Conservation (phyloP, 768 basidiomycete genomes). For the Cyclocybe cylindracea region DNA sequence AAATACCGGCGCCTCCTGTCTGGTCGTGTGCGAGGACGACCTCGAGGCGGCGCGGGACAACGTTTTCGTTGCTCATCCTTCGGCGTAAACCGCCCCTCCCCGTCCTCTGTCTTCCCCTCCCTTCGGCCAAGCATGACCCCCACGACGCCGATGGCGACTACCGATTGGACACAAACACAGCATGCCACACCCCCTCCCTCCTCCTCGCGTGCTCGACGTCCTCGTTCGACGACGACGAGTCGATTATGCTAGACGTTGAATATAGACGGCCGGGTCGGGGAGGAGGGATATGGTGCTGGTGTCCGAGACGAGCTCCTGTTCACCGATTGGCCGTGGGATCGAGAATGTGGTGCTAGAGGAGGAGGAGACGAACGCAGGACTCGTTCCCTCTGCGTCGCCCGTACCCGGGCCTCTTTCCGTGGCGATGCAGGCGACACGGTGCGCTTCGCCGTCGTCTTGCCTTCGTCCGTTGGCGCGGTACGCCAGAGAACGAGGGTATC, state of each 20-base stretch:
- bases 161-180: too few species aligned
- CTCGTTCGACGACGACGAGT: not conserved
- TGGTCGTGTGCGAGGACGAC: slow-evolving; percentile 82
- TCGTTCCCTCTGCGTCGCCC: slow-evolving; percentile 10
- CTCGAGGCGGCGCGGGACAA: slow-evolving; percentile 36
- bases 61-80: slow-evolving; percentile 33
- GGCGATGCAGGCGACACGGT: slow-evolving; percentile 8
- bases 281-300: slow-evolving; percentile 15
- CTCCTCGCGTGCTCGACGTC: not conserved
- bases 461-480: not conserved
- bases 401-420: not conserved
- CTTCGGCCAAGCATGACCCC: not conserved
- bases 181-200: too few species aligned
- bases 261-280: too few species aligned
- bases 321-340: too few species aligned
- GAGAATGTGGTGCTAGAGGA: slow-evolving; percentile 7
- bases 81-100: slow-evolving; percentile 27
- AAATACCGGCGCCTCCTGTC: slow-evolving; percentile 70
- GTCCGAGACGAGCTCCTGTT: too few species aligned
- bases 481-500: not conserved
- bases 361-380: slow-evolving; percentile 9
- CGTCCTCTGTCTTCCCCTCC: slow-evolving; percentile 11
- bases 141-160: not conserved
- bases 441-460: slow-evolving; percentile 2
- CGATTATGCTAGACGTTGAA: not conserved